These are phyloP conservation scores for Hanseniaspora jakobsenii DNA, from an alignment of 805 yeast genomes.

Conservation along the genomic window DNA sequence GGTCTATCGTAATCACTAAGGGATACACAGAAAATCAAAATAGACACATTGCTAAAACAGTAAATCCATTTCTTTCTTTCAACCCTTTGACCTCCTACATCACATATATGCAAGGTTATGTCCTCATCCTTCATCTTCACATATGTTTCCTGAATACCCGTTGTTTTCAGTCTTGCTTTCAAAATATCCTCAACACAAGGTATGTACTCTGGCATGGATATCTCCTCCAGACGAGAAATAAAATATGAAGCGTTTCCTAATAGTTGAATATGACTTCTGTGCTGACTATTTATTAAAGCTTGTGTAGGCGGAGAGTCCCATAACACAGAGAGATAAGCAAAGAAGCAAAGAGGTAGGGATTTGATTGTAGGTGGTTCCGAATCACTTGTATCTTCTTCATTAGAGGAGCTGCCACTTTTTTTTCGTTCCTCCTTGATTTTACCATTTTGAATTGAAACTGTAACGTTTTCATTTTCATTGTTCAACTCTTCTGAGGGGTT, in stretches of 20 bases:
- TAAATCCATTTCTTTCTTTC: slow-evolving; percentile 97
- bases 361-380: background rate
- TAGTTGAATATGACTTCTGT: slow-evolving; percentile 61
- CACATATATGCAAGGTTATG: slow-evolving; percentile 52
- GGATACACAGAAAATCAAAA: slow-evolving; percentile 83
- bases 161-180: slow-evolving; percentile 80
- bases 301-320: slow-evolving; percentile 50
- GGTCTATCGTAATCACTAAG: slow-evolving; percentile 84
- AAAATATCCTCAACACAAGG: slow-evolving; percentile 71
- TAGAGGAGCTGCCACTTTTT: background rate
- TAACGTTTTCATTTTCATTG: slow-evolving; percentile 1
- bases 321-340: slow-evolving; percentile 37
- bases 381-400: background rate
- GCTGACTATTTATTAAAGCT: slow-evolving; percentile 38
- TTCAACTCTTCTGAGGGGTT: slow-evolving; percentile 6
- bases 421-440: background rate
- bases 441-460: background rate
- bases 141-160: slow-evolving; percentile 77
- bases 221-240: slow-evolving; percentile 49
- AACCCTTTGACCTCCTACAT: slow-evolving; percentile 92
- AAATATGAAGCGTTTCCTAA: slow-evolving; percentile 79
- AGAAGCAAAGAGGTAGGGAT: slow-evolving; percentile 40
- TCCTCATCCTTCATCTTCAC: slow-evolving; percentile 54
- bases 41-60: slow-evolving; percentile 84
- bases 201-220: slow-evolving; percentile 41